Evolutionary conservation across 371 early-diverging fungal species (phyloP), one percentile per base, ranked within the genome.

Genomic region (Rhizopus arrhizus): DNA sequence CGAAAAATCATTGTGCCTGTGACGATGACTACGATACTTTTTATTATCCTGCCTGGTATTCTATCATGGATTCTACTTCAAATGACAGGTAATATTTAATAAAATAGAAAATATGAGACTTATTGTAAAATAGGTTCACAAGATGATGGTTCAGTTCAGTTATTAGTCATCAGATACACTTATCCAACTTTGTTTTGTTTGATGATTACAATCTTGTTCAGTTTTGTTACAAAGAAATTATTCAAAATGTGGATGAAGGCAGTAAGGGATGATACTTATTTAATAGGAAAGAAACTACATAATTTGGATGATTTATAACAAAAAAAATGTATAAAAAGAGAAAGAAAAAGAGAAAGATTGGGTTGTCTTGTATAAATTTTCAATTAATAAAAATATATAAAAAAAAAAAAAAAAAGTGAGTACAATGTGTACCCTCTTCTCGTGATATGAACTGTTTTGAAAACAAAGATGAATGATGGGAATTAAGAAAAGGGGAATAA

Each of bases 261-360:
- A n/a, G 81, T 89, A 9, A 80, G 87, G 32, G 88, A 91, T 41
- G 85, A 85, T 41, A 78, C 81, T 47, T 91, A 90, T 56, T 60
- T 87, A 45, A 79, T 87, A 41, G 90, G 91, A 11, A 74, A 74
- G 15, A 78, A 71, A 57, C 72, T 90, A 51, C 89, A 88, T 62
- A 90, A 90, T 58, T 48, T 48, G 7, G 48, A 48, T 7, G 29
- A 28, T 9, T 29, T 5, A 13, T 11, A 43, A 11, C 8, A 11
- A 43, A 11, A 43, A 5, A 43, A 9, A 43, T 29, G 31, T 29
- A 22, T 10, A 22, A 9, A 48, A 38, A 38, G 40, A 22, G 22
- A 22, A 22, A 22, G 2, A 22, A 2, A 22, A 2, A 22, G 22
- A 22, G 22, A 22, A 22, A 22, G 22, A 22, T 22, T 22, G 22